Percentiles rank a stretch among this genome's conserved stretches.
These are phyloP conservation scores for Eucalyptus curtisii DNA, from an alignment of 345 rosid genomes.

Conservation along the genomic window DNA sequence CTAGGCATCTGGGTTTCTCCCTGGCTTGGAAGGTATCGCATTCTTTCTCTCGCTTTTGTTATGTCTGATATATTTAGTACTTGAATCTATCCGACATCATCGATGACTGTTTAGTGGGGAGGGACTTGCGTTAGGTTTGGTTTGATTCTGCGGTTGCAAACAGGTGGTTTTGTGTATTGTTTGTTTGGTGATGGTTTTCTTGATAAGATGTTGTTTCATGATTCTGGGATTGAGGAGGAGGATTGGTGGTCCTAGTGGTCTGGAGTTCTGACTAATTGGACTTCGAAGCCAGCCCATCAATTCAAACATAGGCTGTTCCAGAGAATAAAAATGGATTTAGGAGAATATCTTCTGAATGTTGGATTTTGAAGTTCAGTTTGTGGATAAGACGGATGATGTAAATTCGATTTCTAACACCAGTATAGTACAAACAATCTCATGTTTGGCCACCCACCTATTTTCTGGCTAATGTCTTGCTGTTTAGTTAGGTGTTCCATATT, in stretches of 20 bases:
- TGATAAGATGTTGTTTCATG: background rate
- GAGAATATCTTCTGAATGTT: background rate
- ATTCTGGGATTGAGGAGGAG: background rate
- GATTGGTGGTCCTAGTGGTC: background rate
- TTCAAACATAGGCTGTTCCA: background rate
- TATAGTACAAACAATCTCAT: background rate
- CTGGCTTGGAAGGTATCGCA: slow-evolving; percentile 46
- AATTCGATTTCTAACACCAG: background rate
- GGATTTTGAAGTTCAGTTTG: background rate
- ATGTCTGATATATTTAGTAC: background rate
- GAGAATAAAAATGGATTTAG: background rate
- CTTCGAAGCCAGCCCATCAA: background rate
- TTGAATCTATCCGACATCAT: background rate
- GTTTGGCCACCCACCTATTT: background rate
- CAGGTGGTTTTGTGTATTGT: background rate
- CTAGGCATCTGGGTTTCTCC: slow-evolving; percentile 39
- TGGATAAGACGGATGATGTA: background rate
- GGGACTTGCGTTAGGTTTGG: background rate
- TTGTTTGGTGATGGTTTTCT: background rate
- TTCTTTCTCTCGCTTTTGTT: background rate
- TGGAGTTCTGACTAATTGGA: background rate
- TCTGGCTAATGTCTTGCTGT: background rate
- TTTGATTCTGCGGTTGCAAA: background rate
- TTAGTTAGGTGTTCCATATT: background rate
- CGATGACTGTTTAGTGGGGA: background rate